phyloP scores from a whole-genome alignment of 1,139 yeast genomes.

The Candida sanyaensis region DNA sequence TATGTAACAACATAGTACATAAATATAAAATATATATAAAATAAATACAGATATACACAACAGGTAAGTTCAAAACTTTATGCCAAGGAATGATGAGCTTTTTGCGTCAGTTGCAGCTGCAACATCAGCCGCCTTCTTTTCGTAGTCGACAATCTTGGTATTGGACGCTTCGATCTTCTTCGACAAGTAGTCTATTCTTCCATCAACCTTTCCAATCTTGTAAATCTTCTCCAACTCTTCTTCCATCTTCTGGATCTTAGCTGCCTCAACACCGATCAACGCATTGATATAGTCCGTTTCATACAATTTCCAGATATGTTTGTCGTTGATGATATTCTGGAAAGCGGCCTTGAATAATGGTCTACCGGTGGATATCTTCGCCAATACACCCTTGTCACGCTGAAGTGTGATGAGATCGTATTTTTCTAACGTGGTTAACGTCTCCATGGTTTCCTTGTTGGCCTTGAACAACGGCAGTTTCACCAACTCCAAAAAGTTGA shows the following conservation, averaged over 20 bases:
- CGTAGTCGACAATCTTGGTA: constrained; percentile 46
- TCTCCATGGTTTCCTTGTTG: constrained; percentile 47
- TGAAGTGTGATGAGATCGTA: constrained; percentile 70
- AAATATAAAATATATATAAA: not conserved
- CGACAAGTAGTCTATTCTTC: constrained; percentile 65
- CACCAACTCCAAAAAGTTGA: constrained; percentile 54
- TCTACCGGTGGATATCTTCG: constrained; percentile 71
- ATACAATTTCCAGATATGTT: constrained; percentile 56
- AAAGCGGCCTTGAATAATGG: constrained; percentile 88
- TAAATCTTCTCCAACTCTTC: constrained; percentile 63
- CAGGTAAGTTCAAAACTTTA: not conserved
- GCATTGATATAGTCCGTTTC: constrained; percentile 62
- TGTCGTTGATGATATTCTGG: constrained; percentile 58
- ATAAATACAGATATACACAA: not conserved
- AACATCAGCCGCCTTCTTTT: constrained; percentile 19
- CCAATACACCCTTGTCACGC: constrained; percentile 74
- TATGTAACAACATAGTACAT: constrained; percentile 4
- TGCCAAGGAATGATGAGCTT: constrained; percentile 11
- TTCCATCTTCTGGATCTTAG: constrained; percentile 65
- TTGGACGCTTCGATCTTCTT: constrained; percentile 63
- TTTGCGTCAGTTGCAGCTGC: constrained; percentile 9
- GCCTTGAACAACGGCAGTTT: constrained; percentile 67
- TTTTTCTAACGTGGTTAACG: constrained; percentile 73
- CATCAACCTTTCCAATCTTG: constrained; percentile 46
- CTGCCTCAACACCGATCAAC: constrained; percentile 60